Conservation (phyloP, 1,139 yeast genomes). For the Blastobotrys indianensis region DNA sequence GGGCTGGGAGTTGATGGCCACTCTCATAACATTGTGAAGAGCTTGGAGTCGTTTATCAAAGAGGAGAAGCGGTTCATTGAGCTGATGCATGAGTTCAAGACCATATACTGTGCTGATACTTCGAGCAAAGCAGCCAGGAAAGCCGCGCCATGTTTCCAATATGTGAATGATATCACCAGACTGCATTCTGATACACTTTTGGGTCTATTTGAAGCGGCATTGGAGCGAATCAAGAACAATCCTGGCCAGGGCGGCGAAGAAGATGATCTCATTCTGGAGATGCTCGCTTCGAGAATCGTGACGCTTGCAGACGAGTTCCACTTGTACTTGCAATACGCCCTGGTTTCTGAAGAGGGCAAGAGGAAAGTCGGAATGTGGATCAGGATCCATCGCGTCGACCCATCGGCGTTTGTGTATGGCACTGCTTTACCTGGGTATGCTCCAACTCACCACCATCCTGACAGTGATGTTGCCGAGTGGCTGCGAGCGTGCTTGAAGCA, state of each 20-base stretch:
- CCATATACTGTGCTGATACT: slow-evolving; percentile 16
- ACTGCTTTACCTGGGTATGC: slow-evolving; percentile 16
- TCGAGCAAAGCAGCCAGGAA: slow-evolving; percentile 15
- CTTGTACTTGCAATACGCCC: slow-evolving; percentile 16
- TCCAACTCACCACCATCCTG: slow-evolving; percentile 23
- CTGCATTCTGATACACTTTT: slow-evolving; percentile 22
- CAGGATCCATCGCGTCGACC: slow-evolving; percentile 14
- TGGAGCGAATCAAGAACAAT: slow-evolving; percentile 15
- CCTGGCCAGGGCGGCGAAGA: slow-evolving; percentile 5
- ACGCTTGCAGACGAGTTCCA: slow-evolving; percentile 16
- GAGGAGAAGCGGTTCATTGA: slow-evolving; percentile 22
- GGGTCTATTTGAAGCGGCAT: slow-evolving; percentile 17
- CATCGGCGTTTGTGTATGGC: slow-evolving; percentile 14
- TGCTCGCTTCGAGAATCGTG: slow-evolving; percentile 14
- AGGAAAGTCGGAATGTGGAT: slow-evolving; percentile 15
- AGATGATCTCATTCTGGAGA: slow-evolving; percentile 14
- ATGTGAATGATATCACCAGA: slow-evolving; percentile 23
- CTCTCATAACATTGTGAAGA: slow-evolving; percentile 5
- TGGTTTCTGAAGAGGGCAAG: slow-evolving; percentile 14
- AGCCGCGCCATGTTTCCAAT: slow-evolving; percentile 18
- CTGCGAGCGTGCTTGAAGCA: slow-evolving; percentile 17
- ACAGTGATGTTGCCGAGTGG: slow-evolving; percentile 26
- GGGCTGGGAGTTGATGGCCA: slow-evolving; percentile 1
- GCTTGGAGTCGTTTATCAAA: slow-evolving; percentile 18
- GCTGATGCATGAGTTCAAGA: slow-evolving; percentile 21